These are phyloP conservation scores for Penicillium antarcticum DNA, from an alignment of 495 filamentous ascomycete genomes.

Conservation along the genomic window DNA sequence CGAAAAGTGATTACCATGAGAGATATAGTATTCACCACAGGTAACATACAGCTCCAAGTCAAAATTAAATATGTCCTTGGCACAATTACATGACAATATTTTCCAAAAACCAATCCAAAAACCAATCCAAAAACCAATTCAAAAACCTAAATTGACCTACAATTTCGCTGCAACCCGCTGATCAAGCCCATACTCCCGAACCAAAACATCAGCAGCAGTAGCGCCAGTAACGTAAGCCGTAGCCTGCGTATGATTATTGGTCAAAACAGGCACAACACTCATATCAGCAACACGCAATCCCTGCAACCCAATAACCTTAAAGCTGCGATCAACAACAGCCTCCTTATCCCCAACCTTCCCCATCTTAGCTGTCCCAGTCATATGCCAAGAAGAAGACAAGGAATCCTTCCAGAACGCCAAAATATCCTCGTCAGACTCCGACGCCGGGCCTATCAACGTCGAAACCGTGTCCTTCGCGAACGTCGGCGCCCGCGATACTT, in stretches of 20 bases:
- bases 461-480: constrained; percentile 46
- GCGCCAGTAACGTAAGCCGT: constrained; percentile 34
- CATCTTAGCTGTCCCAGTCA: constrained; percentile 63
- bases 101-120: too few relatives aligned
- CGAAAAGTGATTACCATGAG: too few relatives aligned
- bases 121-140: too few relatives aligned
- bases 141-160: not conserved
- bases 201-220: constrained; percentile 27
- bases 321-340: constrained; percentile 53
- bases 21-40: too few relatives aligned
- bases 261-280: constrained; percentile 60
- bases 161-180: not conserved
- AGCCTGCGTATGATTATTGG: constrained; percentile 39
- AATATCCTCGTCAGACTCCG: constrained; percentile 54
- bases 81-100: too few relatives aligned
- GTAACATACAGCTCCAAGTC: too few relatives aligned
- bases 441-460: constrained; percentile 39
- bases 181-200: constrained; percentile 21
- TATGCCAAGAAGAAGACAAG: constrained; percentile 45
- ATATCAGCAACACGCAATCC: constrained; percentile 61
- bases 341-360: constrained; percentile 43
- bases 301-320: constrained; percentile 53
- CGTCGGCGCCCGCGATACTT: constrained; percentile 38
- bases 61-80: too few relatives aligned
- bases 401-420: constrained; percentile 43